Base-by-base conservation (phyloP, 2,329 filamentous ascomycete species). In the Xylaria sp. region DNA sequence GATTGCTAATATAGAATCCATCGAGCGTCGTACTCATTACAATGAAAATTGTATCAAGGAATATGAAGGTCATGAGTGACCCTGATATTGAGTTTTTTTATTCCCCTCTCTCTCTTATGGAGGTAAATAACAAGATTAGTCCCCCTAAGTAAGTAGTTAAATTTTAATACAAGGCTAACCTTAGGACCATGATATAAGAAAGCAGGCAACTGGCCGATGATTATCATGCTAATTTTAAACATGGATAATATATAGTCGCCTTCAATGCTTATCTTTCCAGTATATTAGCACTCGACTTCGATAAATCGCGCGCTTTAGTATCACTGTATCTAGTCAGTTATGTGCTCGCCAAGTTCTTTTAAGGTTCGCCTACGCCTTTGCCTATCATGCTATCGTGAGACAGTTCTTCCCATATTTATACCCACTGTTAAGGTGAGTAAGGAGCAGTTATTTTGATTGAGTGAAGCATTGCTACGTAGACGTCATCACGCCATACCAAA, bases 221-320 rank as follows among this genome's bases (percentile, higher is more conserved):
- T 35, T 35, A 35, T 35, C 32, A 32, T 9, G 8, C 42, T 23
- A 12, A 23, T 16, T 44, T 37, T 44, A 25, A 40, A 25, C 21
- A 59, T 44, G 55, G 60, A 21, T 57, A 42, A 44, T 18, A n/a
- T 21, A 21, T 63, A 32, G 42, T 21, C 29, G 16, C 37, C 18
- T 10, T 63, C 61, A 42, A 48, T 18, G n/a, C n/a, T n/a, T n/a
- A 65, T 55, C n/a, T 65, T 68, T 65, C 57, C 54, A 32, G n/a
- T 61, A 65, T 68, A 68, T 68, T 53, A 68, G 23, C 40, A 13
- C 23, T 42, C 32, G 23, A 40, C 54, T 40, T 47, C 50, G n/a
- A 55, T n/a, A 60, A 65, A 58, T 47, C 44, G 57, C 21, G 47
- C 40, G 37, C 27, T n/a, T n/a, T n/a, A 1, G 16, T 63, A 27